Conservation (phyloP, 805 yeast species). For the Candida silvatica region DNA sequence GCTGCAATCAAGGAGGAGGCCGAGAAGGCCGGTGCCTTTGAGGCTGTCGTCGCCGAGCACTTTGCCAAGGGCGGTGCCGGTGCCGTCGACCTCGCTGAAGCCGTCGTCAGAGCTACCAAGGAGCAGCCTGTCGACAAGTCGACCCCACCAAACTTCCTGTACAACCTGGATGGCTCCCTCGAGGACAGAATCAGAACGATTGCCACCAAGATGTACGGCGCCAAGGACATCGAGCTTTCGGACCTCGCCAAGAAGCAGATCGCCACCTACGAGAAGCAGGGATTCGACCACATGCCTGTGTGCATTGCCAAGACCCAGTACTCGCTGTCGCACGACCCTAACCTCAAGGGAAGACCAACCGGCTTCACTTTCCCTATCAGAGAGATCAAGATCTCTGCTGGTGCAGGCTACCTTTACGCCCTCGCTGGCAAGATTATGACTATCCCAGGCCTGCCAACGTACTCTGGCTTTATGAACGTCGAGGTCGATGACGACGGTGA, state of each 20-base stretch:
- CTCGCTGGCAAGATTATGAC: conserved; percentile 83
- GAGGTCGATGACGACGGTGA: conserved; percentile 76
- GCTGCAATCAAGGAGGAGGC: conserved; percentile 61
- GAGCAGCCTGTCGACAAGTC: conserved; percentile 20
- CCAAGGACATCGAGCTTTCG: conserved; percentile 58
- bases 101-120: conserved; percentile 55
- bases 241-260: conserved; percentile 66
- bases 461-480: conserved; percentile 80
- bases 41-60: conserved; percentile 75
- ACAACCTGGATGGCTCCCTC: conserved; percentile 47
- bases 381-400: conserved; percentile 77
- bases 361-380: conserved; percentile 76
- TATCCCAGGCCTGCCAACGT: conserved; percentile 80
- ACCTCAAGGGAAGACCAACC: conserved; percentile 74
- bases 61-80: conserved; percentile 87
- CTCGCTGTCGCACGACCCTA: conserved; percentile 76
- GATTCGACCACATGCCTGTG: conserved; percentile 69
- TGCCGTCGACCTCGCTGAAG: conserved; percentile 64
- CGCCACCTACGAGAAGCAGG: conserved; percentile 60
- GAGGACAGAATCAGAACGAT: conserved; percentile 61
- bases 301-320: conserved; percentile 85
- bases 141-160: conserved; percentile 37
- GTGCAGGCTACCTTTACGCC: conserved; percentile 82
- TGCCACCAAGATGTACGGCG: conserved; percentile 75
- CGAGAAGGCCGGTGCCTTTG: conserved; percentile 68